Conservation (phyloP, 2,329 filamentous ascomycete species). For the Calonectria leucothoes region DNA sequence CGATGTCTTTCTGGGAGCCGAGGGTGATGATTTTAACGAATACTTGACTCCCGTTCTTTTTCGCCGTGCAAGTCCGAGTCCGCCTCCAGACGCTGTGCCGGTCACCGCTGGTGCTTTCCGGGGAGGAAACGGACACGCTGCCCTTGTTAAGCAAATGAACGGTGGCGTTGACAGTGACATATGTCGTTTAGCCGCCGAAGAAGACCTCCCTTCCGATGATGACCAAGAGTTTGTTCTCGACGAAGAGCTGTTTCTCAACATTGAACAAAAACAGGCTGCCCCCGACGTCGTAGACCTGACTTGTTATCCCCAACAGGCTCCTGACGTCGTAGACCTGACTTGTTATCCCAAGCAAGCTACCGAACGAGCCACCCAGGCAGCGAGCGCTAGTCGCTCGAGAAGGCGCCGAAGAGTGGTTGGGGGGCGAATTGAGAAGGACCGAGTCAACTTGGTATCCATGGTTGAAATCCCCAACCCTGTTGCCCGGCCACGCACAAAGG, state of each 20-base stretch:
- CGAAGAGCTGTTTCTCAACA: neutral
- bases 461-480: neutral
- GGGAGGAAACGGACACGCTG: neutral
- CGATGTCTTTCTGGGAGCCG: neutral
- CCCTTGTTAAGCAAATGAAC: neutral
- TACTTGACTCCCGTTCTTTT: neutral
- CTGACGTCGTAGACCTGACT: neutral
- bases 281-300: neutral
- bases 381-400: neutral
- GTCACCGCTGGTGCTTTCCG: neutral
- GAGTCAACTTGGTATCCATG: neutral
- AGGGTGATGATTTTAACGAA: neutral
- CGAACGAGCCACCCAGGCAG: neutral
- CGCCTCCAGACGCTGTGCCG: neutral
- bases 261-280: neutral
- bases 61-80: neutral
- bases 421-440: neutral
- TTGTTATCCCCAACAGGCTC: neutral
- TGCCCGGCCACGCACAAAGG: neutral
- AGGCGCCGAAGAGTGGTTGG: neutral
- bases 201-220: neutral
- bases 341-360: neutral
- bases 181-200: neutral
- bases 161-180: neutral
- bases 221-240: neutral